These are phyloP conservation scores for Lactarius trivialis DNA, from an alignment of 768 basidiomycete species.

Conservation along the genomic window DNA sequence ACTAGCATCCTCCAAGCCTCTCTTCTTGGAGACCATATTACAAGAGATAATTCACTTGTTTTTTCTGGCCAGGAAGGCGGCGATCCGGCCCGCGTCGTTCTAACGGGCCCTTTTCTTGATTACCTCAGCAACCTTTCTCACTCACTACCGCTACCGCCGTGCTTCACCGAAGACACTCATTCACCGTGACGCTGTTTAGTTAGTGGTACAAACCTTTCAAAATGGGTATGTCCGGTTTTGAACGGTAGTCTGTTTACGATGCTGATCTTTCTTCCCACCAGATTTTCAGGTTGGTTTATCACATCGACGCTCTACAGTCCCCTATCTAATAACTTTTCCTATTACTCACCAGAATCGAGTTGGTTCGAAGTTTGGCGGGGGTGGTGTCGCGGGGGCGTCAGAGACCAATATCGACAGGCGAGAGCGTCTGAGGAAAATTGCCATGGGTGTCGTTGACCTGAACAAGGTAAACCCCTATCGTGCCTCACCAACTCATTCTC, in stretches of 20 bases:
- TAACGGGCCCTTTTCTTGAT: background rate
- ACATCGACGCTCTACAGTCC: background rate
- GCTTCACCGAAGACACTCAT: background rate
- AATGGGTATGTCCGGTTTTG: constrained; percentile 19
- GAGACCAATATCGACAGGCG: constrained; percentile 94
- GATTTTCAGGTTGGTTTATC: constrained; percentile 19
- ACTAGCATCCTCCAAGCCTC: constrained; percentile 48
- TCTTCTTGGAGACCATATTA: constrained; percentile 50
- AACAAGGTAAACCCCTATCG: constrained; percentile 64
- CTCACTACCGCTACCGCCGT: background rate
- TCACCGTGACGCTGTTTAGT: background rate
- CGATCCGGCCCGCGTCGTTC: background rate
- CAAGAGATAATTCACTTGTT: background rate
- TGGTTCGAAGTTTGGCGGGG: constrained; percentile 92
- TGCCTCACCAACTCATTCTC: no score
- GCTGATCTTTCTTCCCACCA: background rate
- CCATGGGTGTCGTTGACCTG: constrained; percentile 94
- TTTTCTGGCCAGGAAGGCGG: background rate
- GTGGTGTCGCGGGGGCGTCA: constrained; percentile 90
- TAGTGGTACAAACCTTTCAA: background rate
- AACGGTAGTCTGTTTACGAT: background rate
- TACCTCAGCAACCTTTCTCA: background rate
- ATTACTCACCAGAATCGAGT: constrained; percentile 68
- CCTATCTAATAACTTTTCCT: background rate
- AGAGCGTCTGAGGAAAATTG: constrained; percentile 91